These are phyloP conservation scores for Podospora pseudocomata DNA, from an alignment of 495 filamentous ascomycete species.

Conservation along the genomic window DNA sequence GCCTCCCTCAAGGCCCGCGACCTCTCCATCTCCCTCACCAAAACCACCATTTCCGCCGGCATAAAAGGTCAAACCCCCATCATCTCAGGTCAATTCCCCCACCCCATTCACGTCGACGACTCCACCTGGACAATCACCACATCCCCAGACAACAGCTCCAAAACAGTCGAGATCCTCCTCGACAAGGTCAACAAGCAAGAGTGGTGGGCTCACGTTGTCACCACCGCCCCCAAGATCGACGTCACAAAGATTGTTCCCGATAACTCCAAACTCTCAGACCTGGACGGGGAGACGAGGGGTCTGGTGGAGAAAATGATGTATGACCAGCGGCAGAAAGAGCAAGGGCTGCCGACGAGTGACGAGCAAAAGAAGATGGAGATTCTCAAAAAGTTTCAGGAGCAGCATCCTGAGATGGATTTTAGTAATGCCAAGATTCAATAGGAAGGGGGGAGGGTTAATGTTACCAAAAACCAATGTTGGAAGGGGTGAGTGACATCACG, in stretches of 20 bases:
- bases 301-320: slow-evolving; percentile 99
- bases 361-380: slow-evolving; percentile 92
- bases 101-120: slow-evolving; percentile 76
- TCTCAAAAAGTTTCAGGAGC: slow-evolving; percentile 81
- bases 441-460: slow-evolving; percentile 1
- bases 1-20: slow-evolving; percentile 81
- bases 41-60: slow-evolving; percentile 70
- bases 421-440: slow-evolving; percentile 70
- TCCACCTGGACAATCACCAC: slow-evolving; percentile 90
- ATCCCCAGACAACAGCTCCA: slow-evolving; percentile 59
- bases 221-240: slow-evolving; percentile 80
- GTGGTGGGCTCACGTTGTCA: slow-evolving; percentile 95
- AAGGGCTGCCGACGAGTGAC: slow-evolving; percentile 77
- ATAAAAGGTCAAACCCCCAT: slow-evolving; percentile 86
- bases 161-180: slow-evolving; percentile 77
- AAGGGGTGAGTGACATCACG: background rate
- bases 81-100: slow-evolving; percentile 72
- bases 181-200: slow-evolving; percentile 97
- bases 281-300: slow-evolving; percentile 90
- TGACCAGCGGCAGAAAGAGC: slow-evolving; percentile 95
- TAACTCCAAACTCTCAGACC: slow-evolving; percentile 80
- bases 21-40: slow-evolving; percentile 77
- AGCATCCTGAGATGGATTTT: slow-evolving; percentile 78
- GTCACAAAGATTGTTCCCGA: slow-evolving; percentile 92
- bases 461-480: slow-evolving; percentile 1